phyloP scores from a whole-genome alignment of 1,139 yeast species.

The Scheffersomyces stambukii region DNA sequence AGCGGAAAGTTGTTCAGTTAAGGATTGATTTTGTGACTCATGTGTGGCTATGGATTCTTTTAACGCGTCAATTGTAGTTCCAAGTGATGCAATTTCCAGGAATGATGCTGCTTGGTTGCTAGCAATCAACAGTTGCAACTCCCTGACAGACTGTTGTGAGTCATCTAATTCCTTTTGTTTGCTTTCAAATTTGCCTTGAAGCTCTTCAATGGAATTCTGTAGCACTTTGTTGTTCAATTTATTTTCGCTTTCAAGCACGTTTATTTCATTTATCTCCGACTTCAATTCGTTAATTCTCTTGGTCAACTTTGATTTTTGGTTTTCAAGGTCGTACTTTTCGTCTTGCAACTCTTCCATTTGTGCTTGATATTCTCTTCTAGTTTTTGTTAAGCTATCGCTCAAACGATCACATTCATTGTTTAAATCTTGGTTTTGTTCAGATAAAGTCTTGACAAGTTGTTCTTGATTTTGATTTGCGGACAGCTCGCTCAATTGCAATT shows the following conservation, averaged over 20 bases:
- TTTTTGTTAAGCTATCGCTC: constrained; percentile 42
- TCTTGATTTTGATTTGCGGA: constrained; percentile 20
- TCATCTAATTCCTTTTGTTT: constrained; percentile 18
- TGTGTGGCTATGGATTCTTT: constrained; percentile 3
- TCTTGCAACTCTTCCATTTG: constrained; percentile 39
- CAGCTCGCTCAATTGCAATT: constrained; percentile 7
- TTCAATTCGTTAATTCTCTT: constrained; percentile 39
- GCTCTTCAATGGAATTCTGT: constrained; percentile 42
- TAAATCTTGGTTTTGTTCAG: constrained; percentile 48
- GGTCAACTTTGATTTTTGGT: constrained; percentile 26
- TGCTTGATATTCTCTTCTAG: constrained; percentile 44
- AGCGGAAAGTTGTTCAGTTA: constrained; percentile 8
- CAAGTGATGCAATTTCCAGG: constrained; percentile 9
- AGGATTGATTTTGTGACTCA: constrained; percentile 4
- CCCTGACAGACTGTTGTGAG: constrained; percentile 7
- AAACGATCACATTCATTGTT: constrained; percentile 67
- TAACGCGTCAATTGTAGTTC: constrained; percentile 14
- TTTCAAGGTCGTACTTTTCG: constrained; percentile 46
- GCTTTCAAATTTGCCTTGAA: constrained; percentile 31
- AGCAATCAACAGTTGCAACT: constrained; percentile 9
- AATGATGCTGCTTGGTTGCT: constrained; percentile 7
- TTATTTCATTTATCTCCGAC: constrained; percentile 42
- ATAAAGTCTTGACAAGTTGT: constrained; percentile 13
- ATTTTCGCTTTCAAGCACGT: constrained; percentile 45
- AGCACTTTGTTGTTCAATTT: constrained; percentile 41